Percentiles rank a stretch among this genome's conserved stretches.
Evolutionary conservation across 352 stramenopile species (phyloP).

Genomic region (Globisporangium okanoganense): DNA sequence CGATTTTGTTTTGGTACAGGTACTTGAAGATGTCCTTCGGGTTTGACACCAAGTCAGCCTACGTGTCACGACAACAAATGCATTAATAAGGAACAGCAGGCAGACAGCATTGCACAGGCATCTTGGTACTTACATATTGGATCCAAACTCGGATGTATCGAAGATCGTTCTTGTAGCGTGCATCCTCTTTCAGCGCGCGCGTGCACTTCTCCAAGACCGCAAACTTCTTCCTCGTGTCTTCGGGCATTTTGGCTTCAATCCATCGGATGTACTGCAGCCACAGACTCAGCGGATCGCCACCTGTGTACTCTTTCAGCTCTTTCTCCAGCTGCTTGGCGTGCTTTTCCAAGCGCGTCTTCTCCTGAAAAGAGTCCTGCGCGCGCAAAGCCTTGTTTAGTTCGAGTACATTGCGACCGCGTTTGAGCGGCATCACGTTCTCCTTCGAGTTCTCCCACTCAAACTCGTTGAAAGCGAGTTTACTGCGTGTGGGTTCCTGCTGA

Average conservation of each 20-base stretch:
- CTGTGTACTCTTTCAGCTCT: conserved; percentile 39
- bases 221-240: conserved; percentile 82
- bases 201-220: conserved; percentile 70
- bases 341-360: conserved; percentile 49
- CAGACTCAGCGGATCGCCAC: conserved; percentile 58
- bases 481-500: neutral
- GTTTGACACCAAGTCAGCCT: conserved; percentile 84
- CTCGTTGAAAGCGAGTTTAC: conserved; percentile 16
- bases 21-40: conserved; percentile 89
- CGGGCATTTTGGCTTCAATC: conserved; percentile 77
- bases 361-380: conserved; percentile 60
- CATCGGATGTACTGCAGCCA: conserved; percentile 80
- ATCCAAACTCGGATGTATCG: conserved; percentile 85
- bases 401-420: conserved; percentile 68
- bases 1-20: conserved; percentile 85
- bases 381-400: conserved; percentile 75
- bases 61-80: conserved; percentile 7
- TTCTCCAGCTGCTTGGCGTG: conserved; percentile 50
- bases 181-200: conserved; percentile 54
- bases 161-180: conserved; percentile 72
- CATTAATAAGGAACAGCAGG: too few species aligned
- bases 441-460: conserved; percentile 87
- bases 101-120: neutral
- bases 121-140: conserved; percentile 68
- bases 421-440: conserved; percentile 86